Base-by-base conservation (phyloP, 1,284 basidiomycete species). In the Schizophyllum amplum region DNA sequence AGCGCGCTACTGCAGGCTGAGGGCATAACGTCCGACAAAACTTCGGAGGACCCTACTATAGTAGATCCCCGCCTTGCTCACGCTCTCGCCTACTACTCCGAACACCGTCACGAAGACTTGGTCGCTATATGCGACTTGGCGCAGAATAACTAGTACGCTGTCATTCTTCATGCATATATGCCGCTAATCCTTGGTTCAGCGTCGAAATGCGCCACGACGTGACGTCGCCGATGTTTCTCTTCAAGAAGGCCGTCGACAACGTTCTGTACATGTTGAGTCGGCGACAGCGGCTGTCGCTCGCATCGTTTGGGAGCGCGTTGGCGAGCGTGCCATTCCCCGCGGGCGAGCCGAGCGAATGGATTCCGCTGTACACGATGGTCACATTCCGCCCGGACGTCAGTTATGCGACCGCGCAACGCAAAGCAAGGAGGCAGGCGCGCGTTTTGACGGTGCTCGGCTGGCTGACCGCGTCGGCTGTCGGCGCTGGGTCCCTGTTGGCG, bases 201-300 rank as follows among this genome's bases (percentile, higher is more conserved):
- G 80, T 86, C 65, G 95, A 98, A 73, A 98, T 99, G 96, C 85
- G 93, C 59, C 91, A 95, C 68, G 81, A 84, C 57, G 95, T 98
- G 60, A 88, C 92, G 24, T 92, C 87, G 46, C 85, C 86, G 47
- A 69, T 81, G 52, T 95, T 94, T 76, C 79, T 89, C 57, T 76
- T 95, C 65, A 87, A 87, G 66, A 91, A 93, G 71, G 77, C 81
- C 50, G 70, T 98, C 59, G 94, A 98, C 74, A 86, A 79, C 64
- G 56, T 90, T 56, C 74, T 94, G 60, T 90, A 87, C 66, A 74
- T 80, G 27, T 68, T 86, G 59, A 42, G 33, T 42, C 11, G 33
- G 33, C 33, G 33, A 42, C 33, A 42, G 33, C 33, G 33, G 33
- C 33, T 17, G 13, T 42, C 33, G 33, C 33, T 42, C 13, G 33